Conservation (phyloP, 2,329 filamentous ascomycete species). For the Waltergamsia citrina region DNA sequence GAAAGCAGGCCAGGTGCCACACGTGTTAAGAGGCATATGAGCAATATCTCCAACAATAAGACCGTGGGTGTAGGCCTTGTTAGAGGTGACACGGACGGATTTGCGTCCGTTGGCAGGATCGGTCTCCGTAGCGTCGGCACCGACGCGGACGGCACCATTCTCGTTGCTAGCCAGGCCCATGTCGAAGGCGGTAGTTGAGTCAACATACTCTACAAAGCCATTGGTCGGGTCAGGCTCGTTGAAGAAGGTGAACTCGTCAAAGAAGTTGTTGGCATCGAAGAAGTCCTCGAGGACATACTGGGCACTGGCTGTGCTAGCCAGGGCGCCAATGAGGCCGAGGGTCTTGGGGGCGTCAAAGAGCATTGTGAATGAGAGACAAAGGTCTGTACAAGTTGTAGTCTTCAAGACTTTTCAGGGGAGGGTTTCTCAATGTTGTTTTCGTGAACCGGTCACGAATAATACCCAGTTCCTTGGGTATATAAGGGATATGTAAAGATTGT, state of each 20-base stretch:
- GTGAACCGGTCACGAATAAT: no score
- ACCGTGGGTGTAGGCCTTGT: constrained; percentile 55
- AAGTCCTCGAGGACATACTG: constrained; percentile 35
- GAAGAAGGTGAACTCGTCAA: constrained; percentile 47
- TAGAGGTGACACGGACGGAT: constrained; percentile 62
- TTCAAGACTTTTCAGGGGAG: no score
- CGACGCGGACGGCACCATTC: constrained; percentile 53
- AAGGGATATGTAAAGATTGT: no score
- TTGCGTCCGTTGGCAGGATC: constrained; percentile 50
- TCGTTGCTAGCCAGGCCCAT: constrained; percentile 47
- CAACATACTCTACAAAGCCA: constrained; percentile 64
- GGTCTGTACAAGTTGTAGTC: no score
- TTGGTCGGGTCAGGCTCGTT: constrained; percentile 56
- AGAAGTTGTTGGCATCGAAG: constrained; percentile 46
- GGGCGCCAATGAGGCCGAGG: constrained; percentile 18
- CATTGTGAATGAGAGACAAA: constrained; percentile 12
- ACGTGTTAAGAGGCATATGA: constrained; percentile 66
- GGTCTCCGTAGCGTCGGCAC: constrained; percentile 53
- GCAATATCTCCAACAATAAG: constrained; percentile 64
- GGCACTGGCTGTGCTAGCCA: constrained; percentile 14
- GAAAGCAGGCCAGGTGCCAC: constrained; percentile 70
- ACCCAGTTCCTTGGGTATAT: no score
- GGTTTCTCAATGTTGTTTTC: no score
- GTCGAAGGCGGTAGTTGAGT: constrained; percentile 45
- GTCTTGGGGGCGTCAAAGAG: constrained; percentile 13